Conservation (phyloP, 1,139 yeast genomes). For the Saccharomyces hybrid region DNA sequence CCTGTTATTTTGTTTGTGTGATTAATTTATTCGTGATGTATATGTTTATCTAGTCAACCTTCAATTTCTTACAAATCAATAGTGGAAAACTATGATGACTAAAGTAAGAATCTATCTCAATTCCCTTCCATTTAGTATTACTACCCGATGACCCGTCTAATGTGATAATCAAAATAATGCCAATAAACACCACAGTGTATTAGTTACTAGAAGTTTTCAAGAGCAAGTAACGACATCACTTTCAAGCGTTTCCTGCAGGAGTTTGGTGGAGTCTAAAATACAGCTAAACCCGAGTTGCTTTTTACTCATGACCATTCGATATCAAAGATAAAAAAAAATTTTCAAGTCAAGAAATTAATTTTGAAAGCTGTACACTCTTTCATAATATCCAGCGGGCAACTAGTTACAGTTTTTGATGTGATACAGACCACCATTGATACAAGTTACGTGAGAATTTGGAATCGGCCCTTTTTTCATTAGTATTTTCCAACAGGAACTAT, state of each 20-base stretch:
- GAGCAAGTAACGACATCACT: too few species aligned
- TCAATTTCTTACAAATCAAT: not conserved
- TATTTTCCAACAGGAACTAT: not conserved
- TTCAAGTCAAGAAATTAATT: not conserved
- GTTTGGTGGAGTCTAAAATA: too few species aligned
- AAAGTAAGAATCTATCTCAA: not conserved
- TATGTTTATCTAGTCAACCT: not conserved
- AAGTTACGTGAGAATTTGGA: not conserved
- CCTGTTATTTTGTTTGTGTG: not conserved
- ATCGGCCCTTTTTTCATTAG: not conserved
- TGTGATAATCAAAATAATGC: not conserved
- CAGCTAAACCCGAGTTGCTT: too few species aligned
- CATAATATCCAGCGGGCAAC: too few species aligned
- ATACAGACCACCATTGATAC: not conserved
- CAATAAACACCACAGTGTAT: not conserved
- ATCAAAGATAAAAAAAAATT: not conserved
- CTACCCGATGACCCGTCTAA: not conserved
- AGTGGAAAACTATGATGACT: not conserved
- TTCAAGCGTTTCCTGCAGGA: too few species aligned
- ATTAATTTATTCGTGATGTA: not conserved
- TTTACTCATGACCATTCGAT: not conserved
- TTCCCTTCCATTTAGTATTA: not conserved
- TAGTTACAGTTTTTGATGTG: too few species aligned
- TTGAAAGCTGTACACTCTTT: too few species aligned
- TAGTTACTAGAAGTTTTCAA: not conserved